Conservation (phyloP, 1,284 basidiomycete genomes). For the Gastroboletus turbinatus region DNA sequence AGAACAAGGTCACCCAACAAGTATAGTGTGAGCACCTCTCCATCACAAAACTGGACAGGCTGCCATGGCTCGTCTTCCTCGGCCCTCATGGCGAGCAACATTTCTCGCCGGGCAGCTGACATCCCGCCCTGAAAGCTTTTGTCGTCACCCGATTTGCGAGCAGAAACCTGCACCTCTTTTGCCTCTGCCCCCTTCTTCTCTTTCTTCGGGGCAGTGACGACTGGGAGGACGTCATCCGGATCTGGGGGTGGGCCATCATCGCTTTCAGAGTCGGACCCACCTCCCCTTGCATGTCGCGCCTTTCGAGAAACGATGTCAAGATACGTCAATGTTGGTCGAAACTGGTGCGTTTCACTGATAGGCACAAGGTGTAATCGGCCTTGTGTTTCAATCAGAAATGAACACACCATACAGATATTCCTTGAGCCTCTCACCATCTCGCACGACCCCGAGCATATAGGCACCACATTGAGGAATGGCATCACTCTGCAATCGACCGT, state of each 20-base stretch:
- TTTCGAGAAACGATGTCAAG: slow-evolving; percentile 69
- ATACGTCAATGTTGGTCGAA: slow-evolving; percentile 77
- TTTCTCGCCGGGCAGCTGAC: slow-evolving; percentile 64
- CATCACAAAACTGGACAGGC: slow-evolving; percentile 60
- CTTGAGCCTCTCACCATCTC: slow-evolving; percentile 51
- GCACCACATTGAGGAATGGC: slow-evolving; percentile 58
- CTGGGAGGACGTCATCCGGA: slow-evolving; percentile 63
- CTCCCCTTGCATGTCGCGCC: slow-evolving; percentile 48
- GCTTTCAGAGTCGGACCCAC: slow-evolving; percentile 62
- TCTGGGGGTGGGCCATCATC: slow-evolving; percentile 78
- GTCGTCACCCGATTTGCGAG: slow-evolving; percentile 63
- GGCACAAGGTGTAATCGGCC: slow-evolving; percentile 77
- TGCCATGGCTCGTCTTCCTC: slow-evolving; percentile 79
- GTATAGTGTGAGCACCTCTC: slow-evolving; percentile 44
- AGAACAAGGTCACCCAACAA: slow-evolving; percentile 3
- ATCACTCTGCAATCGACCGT: slow-evolving; percentile 73
- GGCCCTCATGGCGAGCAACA: slow-evolving; percentile 63
- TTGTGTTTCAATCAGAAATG: slow-evolving; percentile 32
- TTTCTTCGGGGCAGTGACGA: slow-evolving; percentile 51
- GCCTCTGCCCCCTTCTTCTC: slow-evolving; percentile 55
- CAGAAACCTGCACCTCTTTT: slow-evolving; percentile 74
- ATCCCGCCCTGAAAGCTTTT: slow-evolving; percentile 57
- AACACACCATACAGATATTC: not conserved
- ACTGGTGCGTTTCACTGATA: slow-evolving; percentile 71
- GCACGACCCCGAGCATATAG: slow-evolving; percentile 72